phyloP scores from a whole-genome alignment of 495 filamentous ascomycete genomes.

The Paragyromitra xinjiangensis region DNA sequence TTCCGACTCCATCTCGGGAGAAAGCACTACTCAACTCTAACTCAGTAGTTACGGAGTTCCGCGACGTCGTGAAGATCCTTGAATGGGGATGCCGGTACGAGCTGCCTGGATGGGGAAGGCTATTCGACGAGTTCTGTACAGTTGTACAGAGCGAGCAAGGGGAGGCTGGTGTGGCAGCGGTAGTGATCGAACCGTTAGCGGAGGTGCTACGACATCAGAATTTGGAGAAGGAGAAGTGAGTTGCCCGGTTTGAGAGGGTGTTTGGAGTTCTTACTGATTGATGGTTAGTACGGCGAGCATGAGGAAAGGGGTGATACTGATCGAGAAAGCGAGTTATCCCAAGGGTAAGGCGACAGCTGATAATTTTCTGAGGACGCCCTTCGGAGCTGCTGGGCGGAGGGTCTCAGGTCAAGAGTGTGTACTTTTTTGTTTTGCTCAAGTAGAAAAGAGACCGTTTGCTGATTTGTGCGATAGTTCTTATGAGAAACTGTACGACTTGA shows the following conservation, averaged over 20 bases:
- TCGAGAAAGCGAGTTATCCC: conserved; percentile 45
- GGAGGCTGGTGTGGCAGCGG: conserved; percentile 68
- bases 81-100: conserved; percentile 67
- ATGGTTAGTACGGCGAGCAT: conserved; percentile 40
- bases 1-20: conserved; percentile 53
- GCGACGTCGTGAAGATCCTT: conserved; percentile 73
- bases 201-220: conserved; percentile 59
- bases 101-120: conserved; percentile 66
- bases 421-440: conserved; percentile 8
- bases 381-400: conserved; percentile 36
- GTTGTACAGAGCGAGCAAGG: conserved; percentile 72
- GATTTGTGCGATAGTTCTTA: conserved; percentile 60
- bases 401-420: conserved; percentile 49
- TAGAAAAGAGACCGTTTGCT: conserved; percentile 22
- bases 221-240: conserved; percentile 33
- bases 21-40: conserved; percentile 37
- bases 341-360: conserved; percentile 47
- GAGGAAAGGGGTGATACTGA: conserved; percentile 38
- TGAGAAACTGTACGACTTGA: conserved; percentile 68
- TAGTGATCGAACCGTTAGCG: conserved; percentile 76
- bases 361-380: conserved; percentile 39
- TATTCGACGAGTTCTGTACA: conserved; percentile 68
- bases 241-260: background rate
- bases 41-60: conserved; percentile 68
- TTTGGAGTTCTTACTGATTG: conserved; percentile 15